These are phyloP conservation scores for Blastobotrys muscicola DNA, from an alignment of 805 yeast genomes.

Conservation along the genomic window DNA sequence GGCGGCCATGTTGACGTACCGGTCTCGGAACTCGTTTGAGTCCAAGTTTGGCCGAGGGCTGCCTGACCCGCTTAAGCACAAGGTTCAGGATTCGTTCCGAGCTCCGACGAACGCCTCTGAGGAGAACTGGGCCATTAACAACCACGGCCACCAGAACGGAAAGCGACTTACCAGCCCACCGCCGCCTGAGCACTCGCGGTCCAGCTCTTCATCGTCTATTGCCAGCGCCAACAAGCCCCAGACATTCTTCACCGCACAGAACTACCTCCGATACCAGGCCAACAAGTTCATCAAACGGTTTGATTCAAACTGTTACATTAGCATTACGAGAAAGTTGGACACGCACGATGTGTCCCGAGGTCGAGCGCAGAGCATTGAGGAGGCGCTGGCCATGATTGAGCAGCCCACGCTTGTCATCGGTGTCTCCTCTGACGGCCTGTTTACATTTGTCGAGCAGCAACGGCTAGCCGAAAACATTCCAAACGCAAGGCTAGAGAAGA, in stretches of 20 bases:
- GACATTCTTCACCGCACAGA: slow-evolving; percentile 85
- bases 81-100: slow-evolving; percentile 24
- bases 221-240: slow-evolving; percentile 27
- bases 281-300: slow-evolving; percentile 80
- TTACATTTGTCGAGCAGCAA: slow-evolving; percentile 87
- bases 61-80: slow-evolving; percentile 40
- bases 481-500: slow-evolving; percentile 54
- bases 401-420: slow-evolving; percentile 85
- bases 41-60: slow-evolving; percentile 78
- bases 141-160: slow-evolving; percentile 58
- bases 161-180: slow-evolving; percentile 12
- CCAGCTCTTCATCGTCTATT: slow-evolving; percentile 1
- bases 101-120: slow-evolving; percentile 40
- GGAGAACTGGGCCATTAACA: slow-evolving; percentile 77
- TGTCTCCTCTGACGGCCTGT: slow-evolving; percentile 83
- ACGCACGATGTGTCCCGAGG: slow-evolving; percentile 91
- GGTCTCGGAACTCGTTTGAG: slow-evolving; percentile 89
- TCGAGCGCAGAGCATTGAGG: slow-evolving; percentile 39
- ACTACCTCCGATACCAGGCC: slow-evolving; percentile 90
- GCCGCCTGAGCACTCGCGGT: neutral
- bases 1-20: slow-evolving; percentile 88
- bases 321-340: slow-evolving; percentile 87
- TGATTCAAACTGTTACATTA: slow-evolving; percentile 94
- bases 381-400: slow-evolving; percentile 47
- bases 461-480: slow-evolving; percentile 69